A percentile compares a stretch with the other conserved stretches of the same genome.
Conservation (phyloP, 1,284 basidiomycete species). For the Ustilago xerochloae region DNA sequence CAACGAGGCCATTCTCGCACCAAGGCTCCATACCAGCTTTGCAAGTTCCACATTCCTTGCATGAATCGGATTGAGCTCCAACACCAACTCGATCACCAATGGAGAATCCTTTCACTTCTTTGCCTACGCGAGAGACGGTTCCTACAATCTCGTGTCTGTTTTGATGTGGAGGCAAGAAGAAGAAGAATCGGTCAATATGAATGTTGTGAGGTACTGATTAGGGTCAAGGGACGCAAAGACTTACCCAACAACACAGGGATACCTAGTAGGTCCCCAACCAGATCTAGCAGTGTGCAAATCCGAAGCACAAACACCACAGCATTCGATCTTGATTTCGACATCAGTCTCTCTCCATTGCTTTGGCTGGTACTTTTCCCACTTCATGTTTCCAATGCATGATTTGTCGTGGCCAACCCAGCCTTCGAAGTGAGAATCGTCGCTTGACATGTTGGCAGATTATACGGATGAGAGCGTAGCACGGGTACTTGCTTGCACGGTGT, state of each 20-base stretch:
- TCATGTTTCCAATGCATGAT: slow-evolving; percentile 52
- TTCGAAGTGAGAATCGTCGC: slow-evolving; percentile 45
- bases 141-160: slow-evolving; percentile 75
- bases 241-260: slow-evolving; percentile 49
- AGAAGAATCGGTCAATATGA: background rate
- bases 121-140: slow-evolving; percentile 68
- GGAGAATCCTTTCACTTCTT: slow-evolving; percentile 73
- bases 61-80: slow-evolving; percentile 74
- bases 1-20: slow-evolving; percentile 42
- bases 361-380: slow-evolving; percentile 50
- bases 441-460: slow-evolving; percentile 20
- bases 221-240: background rate
- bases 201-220: background rate
- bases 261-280: slow-evolving; percentile 57
- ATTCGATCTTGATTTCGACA: slow-evolving; percentile 54
- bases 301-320: slow-evolving; percentile 53
- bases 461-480: background rate
- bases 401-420: slow-evolving; percentile 60
- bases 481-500: too few species aligned
- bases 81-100: slow-evolving; percentile 76
- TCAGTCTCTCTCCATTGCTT: slow-evolving; percentile 55
- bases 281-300: slow-evolving; percentile 57
- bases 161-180: background rate
- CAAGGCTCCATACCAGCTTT: slow-evolving; percentile 65
- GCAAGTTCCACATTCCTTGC: slow-evolving; percentile 73